Evolutionary conservation across 257 asterid species (phyloP).

Genomic region (Nicotiana tomentosiformis): DNA sequence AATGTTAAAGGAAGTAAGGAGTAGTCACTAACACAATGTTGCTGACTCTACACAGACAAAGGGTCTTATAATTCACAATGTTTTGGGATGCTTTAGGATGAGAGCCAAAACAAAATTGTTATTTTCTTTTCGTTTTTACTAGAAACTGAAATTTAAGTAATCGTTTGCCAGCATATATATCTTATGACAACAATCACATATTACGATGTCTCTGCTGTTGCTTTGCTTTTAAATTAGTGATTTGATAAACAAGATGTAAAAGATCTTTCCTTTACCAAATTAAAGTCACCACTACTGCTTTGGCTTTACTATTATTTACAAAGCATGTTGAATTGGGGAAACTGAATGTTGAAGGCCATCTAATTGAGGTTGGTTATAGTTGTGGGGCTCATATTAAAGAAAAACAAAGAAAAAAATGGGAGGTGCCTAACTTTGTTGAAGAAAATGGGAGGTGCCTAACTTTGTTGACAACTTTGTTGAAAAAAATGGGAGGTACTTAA

Average conservation of each 20-base stretch:
- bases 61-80: no score
- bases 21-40: neutral
- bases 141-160: neutral
- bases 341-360: slow-evolving; percentile 66
- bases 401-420: no score
- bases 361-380: slow-evolving; percentile 53
- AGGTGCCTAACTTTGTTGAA: no score
- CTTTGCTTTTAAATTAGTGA: neutral
- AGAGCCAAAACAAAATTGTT: no score
- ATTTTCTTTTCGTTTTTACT: no score
- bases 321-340: slow-evolving; percentile 65
- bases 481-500: no score
- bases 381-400: neutral
- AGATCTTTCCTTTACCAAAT: slow-evolving; percentile 46
- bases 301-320: slow-evolving; percentile 73
- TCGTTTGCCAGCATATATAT: neutral
- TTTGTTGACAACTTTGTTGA: no score
- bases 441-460: no score
- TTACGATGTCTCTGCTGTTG: neutral
- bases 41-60: no score
- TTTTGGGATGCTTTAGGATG: no score
- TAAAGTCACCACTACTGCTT: slow-evolving; percentile 82
- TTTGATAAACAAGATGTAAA: neutral
- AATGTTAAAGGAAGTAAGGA: neutral
- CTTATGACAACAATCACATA: neutral